phyloP scores from a whole-genome alignment of 108 stramenopile species.

The Fragilaria radians region DNA sequence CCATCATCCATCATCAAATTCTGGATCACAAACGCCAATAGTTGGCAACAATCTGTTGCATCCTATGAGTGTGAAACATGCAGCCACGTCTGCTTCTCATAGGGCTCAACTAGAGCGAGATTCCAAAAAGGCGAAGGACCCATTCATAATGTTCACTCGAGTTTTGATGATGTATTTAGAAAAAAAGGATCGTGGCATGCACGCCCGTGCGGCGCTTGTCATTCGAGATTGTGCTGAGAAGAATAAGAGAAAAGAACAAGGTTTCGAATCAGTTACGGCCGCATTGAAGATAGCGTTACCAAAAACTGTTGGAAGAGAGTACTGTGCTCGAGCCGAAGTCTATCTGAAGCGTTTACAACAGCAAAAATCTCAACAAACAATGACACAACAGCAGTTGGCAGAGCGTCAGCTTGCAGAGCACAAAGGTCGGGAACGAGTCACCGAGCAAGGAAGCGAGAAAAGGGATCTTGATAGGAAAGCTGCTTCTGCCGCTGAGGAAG shows the following conservation, averaged over 20 bases:
- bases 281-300: slow-evolving; percentile 49
- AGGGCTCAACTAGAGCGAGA: too few species aligned
- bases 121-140: slow-evolving; percentile 68
- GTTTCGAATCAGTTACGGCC: slow-evolving; percentile 49
- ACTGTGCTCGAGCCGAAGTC: too few species aligned
- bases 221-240: too few species aligned
- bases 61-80: not conserved
- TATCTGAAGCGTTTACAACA: too few species aligned
- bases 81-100: slow-evolving; percentile 20
- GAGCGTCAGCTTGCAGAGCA: too few species aligned
- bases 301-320: slow-evolving; percentile 43
- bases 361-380: too few species aligned
- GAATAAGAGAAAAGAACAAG: too few species aligned
- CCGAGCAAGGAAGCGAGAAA: too few species aligned
- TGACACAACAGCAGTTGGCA: too few species aligned
- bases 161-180: slow-evolving; percentile 80
- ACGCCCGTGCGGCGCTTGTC: slow-evolving; percentile 55
- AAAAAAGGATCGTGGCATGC: slow-evolving; percentile 56
- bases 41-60: not conserved
- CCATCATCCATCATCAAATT: not conserved
- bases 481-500: too few species aligned
- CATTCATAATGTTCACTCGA: slow-evolving; percentile 76
- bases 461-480: too few species aligned
- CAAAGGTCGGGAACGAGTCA: too few species aligned
- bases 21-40: not conserved